Evolutionary conservation across 2,329 filamentous ascomycete genomes (phyloP).

Genomic region (Sodiomyces alkalinus): DNA sequence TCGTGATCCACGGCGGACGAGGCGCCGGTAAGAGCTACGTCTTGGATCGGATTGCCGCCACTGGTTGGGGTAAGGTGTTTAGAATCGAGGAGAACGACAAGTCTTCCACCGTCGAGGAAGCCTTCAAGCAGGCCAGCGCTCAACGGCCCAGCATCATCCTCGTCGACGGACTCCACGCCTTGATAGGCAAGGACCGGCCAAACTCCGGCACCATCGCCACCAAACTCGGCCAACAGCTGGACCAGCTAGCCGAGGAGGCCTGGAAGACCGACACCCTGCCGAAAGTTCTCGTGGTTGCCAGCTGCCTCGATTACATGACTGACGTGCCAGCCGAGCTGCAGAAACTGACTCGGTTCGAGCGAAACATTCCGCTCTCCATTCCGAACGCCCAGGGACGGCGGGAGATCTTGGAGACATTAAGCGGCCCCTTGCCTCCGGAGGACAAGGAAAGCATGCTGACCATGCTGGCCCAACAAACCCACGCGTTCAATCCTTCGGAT

Average conservation of each 20-base stretch:
- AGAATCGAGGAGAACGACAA: constrained; percentile 42
- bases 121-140: constrained; percentile 53
- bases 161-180: constrained; percentile 60
- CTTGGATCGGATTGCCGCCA: constrained; percentile 48
- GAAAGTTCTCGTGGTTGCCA: constrained; percentile 57
- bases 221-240: constrained; percentile 37
- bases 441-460: constrained; percentile 37
- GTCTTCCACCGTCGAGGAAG: constrained; percentile 43
- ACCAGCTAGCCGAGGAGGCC: constrained; percentile 30
- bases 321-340: constrained; percentile 58
- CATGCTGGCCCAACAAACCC: constrained; percentile 57
- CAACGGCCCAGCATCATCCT: constrained; percentile 63
- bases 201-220: constrained; percentile 34
- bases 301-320: constrained; percentile 54
- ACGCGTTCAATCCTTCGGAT: constrained; percentile 76
- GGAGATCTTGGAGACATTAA: constrained; percentile 55
- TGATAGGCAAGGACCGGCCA: constrained; percentile 46
- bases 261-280: constrained; percentile 22
- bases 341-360: constrained; percentile 46
- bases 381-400: constrained; percentile 57
- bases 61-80: constrained; percentile 57
- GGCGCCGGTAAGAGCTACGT: constrained; percentile 77
- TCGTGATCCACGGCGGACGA: constrained; percentile 65
- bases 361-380: constrained; percentile 59
- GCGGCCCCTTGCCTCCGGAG: constrained; percentile 28